phyloP scores from a whole-genome alignment of 352 stramenopile species.

The Phytophthora capsici region DNA sequence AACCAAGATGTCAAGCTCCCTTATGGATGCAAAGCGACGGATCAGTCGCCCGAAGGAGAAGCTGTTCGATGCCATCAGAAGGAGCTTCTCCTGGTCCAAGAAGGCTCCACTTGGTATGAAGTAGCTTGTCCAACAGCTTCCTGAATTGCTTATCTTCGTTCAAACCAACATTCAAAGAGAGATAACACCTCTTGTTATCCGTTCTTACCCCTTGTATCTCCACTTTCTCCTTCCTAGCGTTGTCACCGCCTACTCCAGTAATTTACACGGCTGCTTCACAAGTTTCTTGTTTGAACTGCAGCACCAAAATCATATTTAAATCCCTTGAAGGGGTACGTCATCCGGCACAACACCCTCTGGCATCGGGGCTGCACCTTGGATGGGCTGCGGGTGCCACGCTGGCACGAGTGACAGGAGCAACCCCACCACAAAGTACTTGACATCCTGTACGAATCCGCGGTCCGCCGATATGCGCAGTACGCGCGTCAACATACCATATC shows the following conservation, averaged over 20 bases:
- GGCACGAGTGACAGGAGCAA: constrained; percentile 80
- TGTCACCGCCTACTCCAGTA: constrained; percentile 19
- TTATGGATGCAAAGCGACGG: constrained; percentile 24
- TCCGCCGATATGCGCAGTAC: constrained; percentile 79
- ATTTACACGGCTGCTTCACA: constrained; percentile 30
- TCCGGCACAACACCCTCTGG: constrained; percentile 53
- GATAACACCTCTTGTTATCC: constrained; percentile 26
- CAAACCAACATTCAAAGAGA: constrained; percentile 7
- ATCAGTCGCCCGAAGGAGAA: constrained; percentile 74
- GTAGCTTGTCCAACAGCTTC: neutral
- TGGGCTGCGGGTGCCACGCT: constrained; percentile 76
- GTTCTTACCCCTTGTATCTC: constrained; percentile 15
- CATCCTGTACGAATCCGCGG: constrained; percentile 70
- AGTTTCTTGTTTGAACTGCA: neutral
- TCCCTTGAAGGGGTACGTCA: constrained; percentile 76
- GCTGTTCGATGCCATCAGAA: constrained; percentile 64
- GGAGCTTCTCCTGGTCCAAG: constrained; percentile 47
- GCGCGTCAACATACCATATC: constrained; percentile 45
- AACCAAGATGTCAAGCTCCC: constrained; percentile 8
- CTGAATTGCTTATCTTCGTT: neutral
- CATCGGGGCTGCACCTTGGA: constrained; percentile 40
- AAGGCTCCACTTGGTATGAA: constrained; percentile 24
- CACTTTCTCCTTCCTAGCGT: constrained; percentile 4
- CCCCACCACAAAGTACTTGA: constrained; percentile 83
- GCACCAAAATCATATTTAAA: constrained; percentile 49